A percentile compares a stretch with the other conserved stretches of the same genome.
These are phyloP conservation scores for Chernovozyma aurita DNA, from an alignment of 1,139 yeast genomes.

Conservation along the genomic window DNA sequence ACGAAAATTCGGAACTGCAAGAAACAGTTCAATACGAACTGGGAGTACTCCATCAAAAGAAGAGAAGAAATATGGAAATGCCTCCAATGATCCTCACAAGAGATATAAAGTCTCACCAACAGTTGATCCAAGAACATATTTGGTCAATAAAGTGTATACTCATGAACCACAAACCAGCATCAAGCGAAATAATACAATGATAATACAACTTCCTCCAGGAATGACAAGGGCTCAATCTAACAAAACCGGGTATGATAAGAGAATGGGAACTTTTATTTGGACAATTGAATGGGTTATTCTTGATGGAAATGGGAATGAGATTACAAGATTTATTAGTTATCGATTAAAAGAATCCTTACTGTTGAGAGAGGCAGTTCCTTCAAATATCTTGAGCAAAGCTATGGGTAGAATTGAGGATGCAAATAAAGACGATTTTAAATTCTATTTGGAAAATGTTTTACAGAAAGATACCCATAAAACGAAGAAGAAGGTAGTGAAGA, in stretches of 20 bases:
- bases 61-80: too few relatives aligned
- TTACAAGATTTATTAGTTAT: slow-evolving; percentile 38
- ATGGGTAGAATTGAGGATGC: slow-evolving; percentile 6
- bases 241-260: slow-evolving; percentile 71
- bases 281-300: slow-evolving; percentile 68
- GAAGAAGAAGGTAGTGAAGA: not conserved
- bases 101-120: slow-evolving; percentile 20
- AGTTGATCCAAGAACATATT: slow-evolving; percentile 21
- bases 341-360: slow-evolving; percentile 37
- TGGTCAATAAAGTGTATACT: slow-evolving; percentile 21
- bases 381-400: slow-evolving; percentile 22
- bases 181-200: slow-evolving; percentile 36
- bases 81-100: slow-evolving; percentile 18
- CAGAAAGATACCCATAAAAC: slow-evolving; percentile 8
- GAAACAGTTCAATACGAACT: slow-evolving; percentile 11
- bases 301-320: slow-evolving; percentile 19
- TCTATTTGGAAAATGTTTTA: slow-evolving; percentile 34
- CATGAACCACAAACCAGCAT: slow-evolving; percentile 21
- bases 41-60: slow-evolving; percentile 11
- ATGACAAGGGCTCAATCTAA: slow-evolving; percentile 69
- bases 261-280: slow-evolving; percentile 64
- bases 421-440: slow-evolving; percentile 14
- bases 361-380: slow-evolving; percentile 38
- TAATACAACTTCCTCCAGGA: slow-evolving; percentile 58
- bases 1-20: slow-evolving; percentile 16